Base-by-base conservation (phyloP, 2,329 filamentous ascomycete species). In the Verticillium klebahnii region DNA sequence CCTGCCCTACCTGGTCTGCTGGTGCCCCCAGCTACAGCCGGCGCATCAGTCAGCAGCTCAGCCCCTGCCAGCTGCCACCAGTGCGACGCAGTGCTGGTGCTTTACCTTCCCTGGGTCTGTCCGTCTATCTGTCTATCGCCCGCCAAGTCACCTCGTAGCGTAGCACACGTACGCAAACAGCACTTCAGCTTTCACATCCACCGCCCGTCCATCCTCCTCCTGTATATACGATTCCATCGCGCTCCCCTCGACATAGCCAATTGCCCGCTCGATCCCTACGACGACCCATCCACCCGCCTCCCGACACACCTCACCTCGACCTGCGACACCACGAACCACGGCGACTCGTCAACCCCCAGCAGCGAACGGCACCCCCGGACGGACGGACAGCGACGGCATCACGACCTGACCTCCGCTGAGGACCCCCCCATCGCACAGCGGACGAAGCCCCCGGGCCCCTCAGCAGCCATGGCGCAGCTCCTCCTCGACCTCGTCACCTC, bases 401-500 rank as follows among this genome's bases (percentile, higher is more conserved):
- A n/a, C n/a, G 29, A 37, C 55, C 17, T 31, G 31, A 37, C 17
- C n/a, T 15, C 25, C 31, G 14, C 37, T 57, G 29, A 23, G 55
- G n/a, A 11, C 31, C 11, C 8, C 17, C 25, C 5, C n/a, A 50
- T 50, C 34, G 23, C 50, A 56, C 39, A 37, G 37, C 37, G 54
- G 36, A 56, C 39, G 57, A 17, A 36, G 15, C 37, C n/a, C 34
- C 23, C 59, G 29, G 32, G 32, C 31, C 29, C 39, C 45, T 61
- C 61, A 60, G 62, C 66, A 66, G 70, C 66, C 71, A 94, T 94
- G 91, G 87, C 91, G 72, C 89, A 93, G 76, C 89, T 96, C 73
- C 82, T 98, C 64, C 85, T 94, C 67, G 95, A 98, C 74, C 82
- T 96, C 39, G 80, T 98, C 68, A 96, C 95, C 76, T 96, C 93